Evolutionary conservation across 345 rosid species (phyloP), one percentile per base, ranked within the genome.

Genomic region (Citrus hindsii): DNA sequence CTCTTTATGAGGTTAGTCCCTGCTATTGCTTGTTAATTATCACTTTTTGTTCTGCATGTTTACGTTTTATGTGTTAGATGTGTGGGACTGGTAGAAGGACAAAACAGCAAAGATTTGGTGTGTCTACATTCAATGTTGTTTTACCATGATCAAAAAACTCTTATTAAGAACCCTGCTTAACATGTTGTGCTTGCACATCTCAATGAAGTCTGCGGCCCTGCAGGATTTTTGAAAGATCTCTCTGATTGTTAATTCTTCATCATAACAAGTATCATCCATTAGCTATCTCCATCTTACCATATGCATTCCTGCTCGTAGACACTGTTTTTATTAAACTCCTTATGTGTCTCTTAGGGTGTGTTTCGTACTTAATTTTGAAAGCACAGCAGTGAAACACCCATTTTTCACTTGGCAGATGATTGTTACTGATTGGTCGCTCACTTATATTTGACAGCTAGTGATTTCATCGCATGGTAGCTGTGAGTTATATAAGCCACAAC

Each of bases 1-100:
- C 93, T 76, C 91, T 94, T 32, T 96, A 96, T 46, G 91, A 92
- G 98, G 99, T 93, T 59, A 62, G 85, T 81, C 30, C 46, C 55
- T 64, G 66, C 4, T 14, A 2, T 19, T 77, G 37, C 6, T 59
- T 22, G 67, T 73, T 67, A 38, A 46, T 66, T 67, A 48, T 14
- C 77, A 25, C 46, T 8, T 33, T 68, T 71, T 9, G 48, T 63
- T 69, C 38, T 67, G 24, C 70, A 55, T 3, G 13, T 28, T 55
- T 30, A 33, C 67, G 58, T 18, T 28, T 24, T 46, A 60, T 21
- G 16, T 32, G 28, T 72, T 73, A 25, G 18, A 46, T 74, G 19
- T 3, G 14, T 22, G 3, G 35, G 53, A 9, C 10, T 67, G 18
- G 6, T 9, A 18, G 25, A 48, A n/a, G 42, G 33, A 21, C 16